These are phyloP conservation scores for Alternaria dauci DNA, from an alignment of 2,329 filamentous ascomycete genomes.

Conservation along the genomic window DNA sequence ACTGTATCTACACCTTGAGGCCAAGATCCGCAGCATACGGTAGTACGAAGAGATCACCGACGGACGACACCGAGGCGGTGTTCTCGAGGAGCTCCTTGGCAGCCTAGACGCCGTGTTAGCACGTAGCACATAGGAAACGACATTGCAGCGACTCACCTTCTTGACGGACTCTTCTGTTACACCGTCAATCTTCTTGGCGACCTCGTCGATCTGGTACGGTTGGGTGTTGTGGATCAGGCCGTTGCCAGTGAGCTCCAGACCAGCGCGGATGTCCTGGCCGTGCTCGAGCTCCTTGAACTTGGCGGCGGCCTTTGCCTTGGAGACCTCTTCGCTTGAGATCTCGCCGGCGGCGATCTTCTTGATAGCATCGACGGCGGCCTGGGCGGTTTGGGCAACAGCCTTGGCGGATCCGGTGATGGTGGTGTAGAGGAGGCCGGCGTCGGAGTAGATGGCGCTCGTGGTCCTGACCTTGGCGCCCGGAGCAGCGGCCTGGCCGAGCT, in stretches of 20 bases:
- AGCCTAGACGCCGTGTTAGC: slow-evolving; percentile 63
- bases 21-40: slow-evolving; percentile 95
- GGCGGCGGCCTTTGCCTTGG: slow-evolving; percentile 90
- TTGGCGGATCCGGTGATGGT: slow-evolving; percentile 78
- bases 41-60: slow-evolving; percentile 90
- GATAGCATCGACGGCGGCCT: slow-evolving; percentile 80
- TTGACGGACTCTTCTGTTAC: slow-evolving; percentile 87
- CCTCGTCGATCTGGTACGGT: slow-evolving; percentile 82
- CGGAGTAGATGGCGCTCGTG: slow-evolving; percentile 86
- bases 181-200: slow-evolving; percentile 78
- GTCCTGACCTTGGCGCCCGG: slow-evolving; percentile 75
- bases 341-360: slow-evolving; percentile 81
- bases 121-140: not conserved
- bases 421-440: slow-evolving; percentile 88
- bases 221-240: slow-evolving; percentile 83
- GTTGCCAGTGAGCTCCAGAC: slow-evolving; percentile 83
- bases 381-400: slow-evolving; percentile 76
- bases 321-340: slow-evolving; percentile 82
- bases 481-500: slow-evolving; percentile 79
- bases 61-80: slow-evolving; percentile 87
- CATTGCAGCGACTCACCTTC: slow-evolving; percentile 42
- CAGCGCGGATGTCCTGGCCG: slow-evolving; percentile 78
- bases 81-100: slow-evolving; percentile 86
- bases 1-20: slow-evolving; percentile 81
- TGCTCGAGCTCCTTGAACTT: slow-evolving; percentile 91